These are phyloP conservation scores for Cicer pinnatifidum DNA, from an alignment of 306 rosid species.

Conservation along the genomic window DNA sequence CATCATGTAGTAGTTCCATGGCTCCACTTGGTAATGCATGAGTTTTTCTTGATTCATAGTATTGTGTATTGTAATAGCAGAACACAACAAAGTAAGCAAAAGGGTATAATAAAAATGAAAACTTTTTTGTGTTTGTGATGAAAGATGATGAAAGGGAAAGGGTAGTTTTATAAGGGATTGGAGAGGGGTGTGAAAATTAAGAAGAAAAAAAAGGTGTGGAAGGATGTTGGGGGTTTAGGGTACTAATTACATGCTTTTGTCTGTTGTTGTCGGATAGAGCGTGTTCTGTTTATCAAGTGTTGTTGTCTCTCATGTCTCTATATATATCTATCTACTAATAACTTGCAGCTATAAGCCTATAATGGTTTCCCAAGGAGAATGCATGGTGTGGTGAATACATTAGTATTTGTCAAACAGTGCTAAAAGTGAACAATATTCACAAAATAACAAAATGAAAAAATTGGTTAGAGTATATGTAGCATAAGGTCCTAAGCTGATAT, in stretches of 20 bases:
- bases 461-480: no score
- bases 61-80: background rate
- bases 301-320: background rate
- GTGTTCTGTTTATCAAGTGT: background rate
- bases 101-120: background rate
- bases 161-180: constrained; percentile 15
- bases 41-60: constrained; percentile 19
- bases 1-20: constrained; percentile 55
- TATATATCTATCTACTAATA: background rate
- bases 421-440: no score
- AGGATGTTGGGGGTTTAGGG: background rate
- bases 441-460: no score
- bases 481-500: no score
- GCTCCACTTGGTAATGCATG: constrained; percentile 67
- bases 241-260: background rate
- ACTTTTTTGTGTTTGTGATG: background rate
- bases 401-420: no score
- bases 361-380: background rate
- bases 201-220: background rate
- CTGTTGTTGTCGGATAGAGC: constrained; percentile 12
- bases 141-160: background rate
- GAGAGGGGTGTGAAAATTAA: background rate
- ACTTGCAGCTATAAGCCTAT: background rate
- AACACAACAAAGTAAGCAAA: background rate
- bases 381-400: background rate